Conservation (phyloP, 768 basidiomycete genomes). For the Mycena venus region DNA sequence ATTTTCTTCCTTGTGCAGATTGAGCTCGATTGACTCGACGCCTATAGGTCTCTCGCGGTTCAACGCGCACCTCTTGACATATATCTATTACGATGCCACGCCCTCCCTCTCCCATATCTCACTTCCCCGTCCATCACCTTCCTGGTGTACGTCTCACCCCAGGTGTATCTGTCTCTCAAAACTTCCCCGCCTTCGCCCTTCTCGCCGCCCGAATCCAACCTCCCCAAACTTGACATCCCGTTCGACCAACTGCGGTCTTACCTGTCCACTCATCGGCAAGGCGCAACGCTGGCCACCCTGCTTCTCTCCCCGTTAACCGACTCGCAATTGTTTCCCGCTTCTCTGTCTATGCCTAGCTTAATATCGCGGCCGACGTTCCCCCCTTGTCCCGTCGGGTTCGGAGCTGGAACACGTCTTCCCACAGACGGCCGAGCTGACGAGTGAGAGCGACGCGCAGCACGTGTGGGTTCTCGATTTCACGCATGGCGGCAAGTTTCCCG, state of each 20-base stretch:
- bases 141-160: constrained; percentile 77
- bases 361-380: constrained; percentile 66
- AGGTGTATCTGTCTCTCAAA: constrained; percentile 74
- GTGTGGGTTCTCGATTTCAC: constrained; percentile 85
- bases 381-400: constrained; percentile 60
- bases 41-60: constrained; percentile 54
- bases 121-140: constrained; percentile 78
- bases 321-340: constrained; percentile 55
- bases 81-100: constrained; percentile 73
- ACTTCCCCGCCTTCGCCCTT: constrained; percentile 44
- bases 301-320: constrained; percentile 52
- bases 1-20: background rate
- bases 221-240: constrained; percentile 67
- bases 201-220: constrained; percentile 36
- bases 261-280: constrained; percentile 57
- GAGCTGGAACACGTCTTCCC: constrained; percentile 68
- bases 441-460: constrained; percentile 45
- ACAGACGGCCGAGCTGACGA: constrained; percentile 49
- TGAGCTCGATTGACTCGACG: constrained; percentile 10
- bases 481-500: constrained; percentile 60
- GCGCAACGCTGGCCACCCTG: constrained; percentile 70
- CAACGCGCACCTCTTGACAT: constrained; percentile 75
- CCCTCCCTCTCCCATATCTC: constrained; percentile 81
- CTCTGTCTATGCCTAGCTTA: constrained; percentile 61
- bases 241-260: constrained; percentile 59